These are phyloP conservation scores for Fusarium oxysporum DNA, from an alignment of 2,329 filamentous ascomycete genomes.

Conservation along the genomic window DNA sequence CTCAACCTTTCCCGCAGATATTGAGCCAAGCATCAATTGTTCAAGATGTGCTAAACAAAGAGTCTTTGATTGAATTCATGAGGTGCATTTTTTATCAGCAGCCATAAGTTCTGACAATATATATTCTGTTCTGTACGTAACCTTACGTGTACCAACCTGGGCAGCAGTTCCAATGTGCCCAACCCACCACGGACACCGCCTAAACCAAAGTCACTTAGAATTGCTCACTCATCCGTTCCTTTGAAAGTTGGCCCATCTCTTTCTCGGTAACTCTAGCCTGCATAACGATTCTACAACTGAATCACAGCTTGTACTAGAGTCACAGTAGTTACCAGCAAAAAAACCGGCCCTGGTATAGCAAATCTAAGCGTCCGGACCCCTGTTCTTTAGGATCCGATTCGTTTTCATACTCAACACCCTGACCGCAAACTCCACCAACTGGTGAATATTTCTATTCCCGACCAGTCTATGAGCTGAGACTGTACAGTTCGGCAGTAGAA, in stretches of 20 bases:
- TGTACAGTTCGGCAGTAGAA: background rate
- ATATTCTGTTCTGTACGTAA: background rate
- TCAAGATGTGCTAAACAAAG: background rate
- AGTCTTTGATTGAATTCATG: no score
- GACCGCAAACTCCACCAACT: conserved; percentile 14
- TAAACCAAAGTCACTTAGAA: background rate
- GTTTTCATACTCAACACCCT: conserved; percentile 11
- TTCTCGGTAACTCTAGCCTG: background rate
- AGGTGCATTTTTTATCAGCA: background rate
- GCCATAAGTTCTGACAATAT: background rate
- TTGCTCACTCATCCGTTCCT: background rate
- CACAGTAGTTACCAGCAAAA: background rate
- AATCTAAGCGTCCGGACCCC: conserved; percentile 17
- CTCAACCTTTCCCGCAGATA: background rate
- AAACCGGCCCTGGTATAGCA: background rate
- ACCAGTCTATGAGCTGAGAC: conserved; percentile 9
- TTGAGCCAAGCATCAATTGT: background rate
- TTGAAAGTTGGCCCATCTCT: background rate
- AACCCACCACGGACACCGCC: conserved; percentile 30
- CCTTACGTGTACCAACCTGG: background rate
- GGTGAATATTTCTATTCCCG: conserved; percentile 13
- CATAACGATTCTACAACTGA: background rate
- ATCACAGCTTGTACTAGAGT: background rate
- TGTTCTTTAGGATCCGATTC: conserved; percentile 14
- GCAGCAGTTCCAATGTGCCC: background rate